Conservation (phyloP, 768 basidiomycete genomes). For the Cystofilobasidium ferigula region DNA sequence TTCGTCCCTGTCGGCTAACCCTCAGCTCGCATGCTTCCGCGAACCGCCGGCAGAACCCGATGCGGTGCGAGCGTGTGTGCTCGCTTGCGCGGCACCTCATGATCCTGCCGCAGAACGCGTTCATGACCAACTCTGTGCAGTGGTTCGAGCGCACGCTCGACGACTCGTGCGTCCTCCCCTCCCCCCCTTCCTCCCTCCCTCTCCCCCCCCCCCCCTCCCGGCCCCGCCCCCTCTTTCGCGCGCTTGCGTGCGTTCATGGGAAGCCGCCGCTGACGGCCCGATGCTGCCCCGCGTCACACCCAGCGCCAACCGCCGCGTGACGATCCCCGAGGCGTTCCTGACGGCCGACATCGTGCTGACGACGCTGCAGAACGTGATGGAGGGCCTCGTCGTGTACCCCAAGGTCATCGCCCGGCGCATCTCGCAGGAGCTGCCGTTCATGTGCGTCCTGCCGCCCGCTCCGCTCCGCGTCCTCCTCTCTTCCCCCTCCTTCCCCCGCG, state of each 20-base stretch:
- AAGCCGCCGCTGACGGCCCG: background rate
- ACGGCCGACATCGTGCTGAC: conserved; percentile 93
- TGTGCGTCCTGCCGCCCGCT: conserved; percentile 42
- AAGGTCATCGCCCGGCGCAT: conserved; percentile 87
- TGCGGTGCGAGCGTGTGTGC: conserved; percentile 96
- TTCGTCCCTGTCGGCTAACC: background rate
- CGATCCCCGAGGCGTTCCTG: conserved; percentile 91
- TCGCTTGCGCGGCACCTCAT: conserved; percentile 91
- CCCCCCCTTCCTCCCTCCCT: background rate
- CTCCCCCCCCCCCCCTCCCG: no score
- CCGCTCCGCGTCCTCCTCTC: background rate
- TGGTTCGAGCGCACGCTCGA: conserved; percentile 99
- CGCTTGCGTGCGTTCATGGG: background rate
- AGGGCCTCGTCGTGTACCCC: conserved; percentile 98
- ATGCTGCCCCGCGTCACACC: background rate
- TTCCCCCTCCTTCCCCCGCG: background rate
- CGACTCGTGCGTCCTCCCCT: conserved; percentile 42
- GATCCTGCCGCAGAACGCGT: conserved; percentile 87
- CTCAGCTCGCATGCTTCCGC: background rate
- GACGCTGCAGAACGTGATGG: conserved; percentile 89
- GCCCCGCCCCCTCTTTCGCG: background rate
- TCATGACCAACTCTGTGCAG: conserved; percentile 88
- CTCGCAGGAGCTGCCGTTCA: conserved; percentile 90
- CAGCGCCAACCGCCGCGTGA: conserved; percentile 91
- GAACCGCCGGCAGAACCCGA: conserved; percentile 53